Base-by-base conservation (phyloP, 2,329 filamentous ascomycete genomes). In the Botrytis deweyae region DNA sequence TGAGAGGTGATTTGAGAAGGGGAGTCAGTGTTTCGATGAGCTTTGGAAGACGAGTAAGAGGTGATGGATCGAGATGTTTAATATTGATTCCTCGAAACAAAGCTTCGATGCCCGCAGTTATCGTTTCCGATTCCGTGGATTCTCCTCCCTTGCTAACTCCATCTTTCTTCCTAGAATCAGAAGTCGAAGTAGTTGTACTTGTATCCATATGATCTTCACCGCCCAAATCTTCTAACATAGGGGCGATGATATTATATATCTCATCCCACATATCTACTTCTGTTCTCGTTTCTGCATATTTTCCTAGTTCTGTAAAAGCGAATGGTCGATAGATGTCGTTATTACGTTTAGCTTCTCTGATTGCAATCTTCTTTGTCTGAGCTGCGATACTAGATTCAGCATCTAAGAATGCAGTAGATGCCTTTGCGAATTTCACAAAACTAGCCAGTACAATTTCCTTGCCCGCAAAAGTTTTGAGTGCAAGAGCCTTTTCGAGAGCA, bases 261-360 rank as follows among this genome's bases (percentile, higher is more conserved):
- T 93, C 89, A 7, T 87, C 84, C 78, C 92, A 89, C 82, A 97
- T 85, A 77, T 94, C 89, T 25, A 93, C 80, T 79, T 95, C 92
- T 38, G 87, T 86, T 65, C 92, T 87, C 22, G 88, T 88, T 55
- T 88, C 87, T n/a, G 90, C 88, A 78, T 95, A 92, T 72, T 89
- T 87, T 80, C 93, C 94, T 8, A 98, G 84, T 49, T 89, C 90
- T 72, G 85, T 84, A 76, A 97, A 88, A 0, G 93, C 93, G 81
- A 93, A 87, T 33, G 92, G 91, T 22, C 93, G 89, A 82, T 98
- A 99, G 12, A 86, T 86, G n/a, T 90, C 88, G 79, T 98, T 98
- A 80, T 95, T 95, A 46, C 96, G 89, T 85, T 96, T 98, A 14
- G 94, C 94, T 86, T 99, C 96, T 73, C 95, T 89, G 25, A 95